Evolutionary conservation across 2,329 filamentous ascomycete species (phyloP).

Genomic region (Cordyceps militaris): DNA sequence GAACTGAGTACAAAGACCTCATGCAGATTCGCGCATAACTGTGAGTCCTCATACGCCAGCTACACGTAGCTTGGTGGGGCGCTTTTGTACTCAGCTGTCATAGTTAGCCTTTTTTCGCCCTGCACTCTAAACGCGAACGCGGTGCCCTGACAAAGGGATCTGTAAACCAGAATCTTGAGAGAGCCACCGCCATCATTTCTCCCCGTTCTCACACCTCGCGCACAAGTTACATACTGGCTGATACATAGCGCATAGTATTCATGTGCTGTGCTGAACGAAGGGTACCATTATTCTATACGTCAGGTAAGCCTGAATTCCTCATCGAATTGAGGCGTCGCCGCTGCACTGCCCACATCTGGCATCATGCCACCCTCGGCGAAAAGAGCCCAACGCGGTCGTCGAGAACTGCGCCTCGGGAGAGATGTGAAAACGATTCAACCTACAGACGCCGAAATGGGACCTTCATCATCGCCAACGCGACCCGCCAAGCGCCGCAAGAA

Average conservation of each 20-base stretch:
- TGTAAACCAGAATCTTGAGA: conserved; percentile 1
- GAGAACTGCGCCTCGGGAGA: conserved; percentile 32
- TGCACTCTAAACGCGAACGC: conserved; percentile 13
- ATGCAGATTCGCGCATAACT: not conserved
- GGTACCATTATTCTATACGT: not conserved
- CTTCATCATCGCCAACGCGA: conserved; percentile 54
- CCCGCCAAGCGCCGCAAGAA: conserved; percentile 60
- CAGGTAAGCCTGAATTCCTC: not conserved
- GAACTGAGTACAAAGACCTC: not conserved
- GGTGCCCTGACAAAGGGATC: conserved; percentile 10
- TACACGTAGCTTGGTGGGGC: not conserved
- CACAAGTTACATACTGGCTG: not conserved
- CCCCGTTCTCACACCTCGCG: not conserved
- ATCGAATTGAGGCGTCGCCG: not conserved
- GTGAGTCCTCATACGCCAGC: not conserved
- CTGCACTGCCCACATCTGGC: conserved; percentile 3
- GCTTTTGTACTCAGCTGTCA: not conserved
- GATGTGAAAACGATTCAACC: conserved; percentile 20
- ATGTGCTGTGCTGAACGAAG: not conserved
- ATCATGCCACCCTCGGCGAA: conserved; percentile 33
- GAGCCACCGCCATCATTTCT: not conserved
- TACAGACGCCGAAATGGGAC: conserved; percentile 34
- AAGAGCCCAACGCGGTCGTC: conserved; percentile 30
- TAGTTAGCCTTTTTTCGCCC: not conserved
- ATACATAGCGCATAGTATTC: not conserved